Evolutionary conservation across 1,284 basidiomycete species (phyloP).

Genomic region (Neonothopanus nambi): DNA sequence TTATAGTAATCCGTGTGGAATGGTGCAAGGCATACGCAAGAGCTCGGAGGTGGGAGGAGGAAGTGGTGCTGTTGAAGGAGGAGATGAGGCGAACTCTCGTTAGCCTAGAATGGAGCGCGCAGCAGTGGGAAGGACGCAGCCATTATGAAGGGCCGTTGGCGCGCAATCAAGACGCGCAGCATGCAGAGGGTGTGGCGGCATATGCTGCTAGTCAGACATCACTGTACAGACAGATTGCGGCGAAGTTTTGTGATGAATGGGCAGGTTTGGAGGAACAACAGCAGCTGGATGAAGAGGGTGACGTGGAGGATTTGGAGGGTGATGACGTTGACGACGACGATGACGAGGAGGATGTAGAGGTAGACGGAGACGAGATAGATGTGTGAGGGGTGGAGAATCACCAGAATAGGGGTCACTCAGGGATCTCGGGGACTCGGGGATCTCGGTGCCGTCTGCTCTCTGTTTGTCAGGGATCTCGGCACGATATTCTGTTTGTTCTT

Average conservation of each 20-base stretch:
- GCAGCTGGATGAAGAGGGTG: neutral
- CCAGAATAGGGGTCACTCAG: neutral
- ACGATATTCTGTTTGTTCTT: no score
- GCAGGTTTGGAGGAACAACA: neutral
- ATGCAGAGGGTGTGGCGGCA: no score
- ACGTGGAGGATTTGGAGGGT: no score
- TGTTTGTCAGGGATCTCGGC: no score
- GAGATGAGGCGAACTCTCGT: no score
- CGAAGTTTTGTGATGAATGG: neutral
- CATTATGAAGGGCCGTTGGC: neutral
- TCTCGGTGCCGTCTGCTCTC: neutral
- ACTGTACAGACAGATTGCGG: neutral
- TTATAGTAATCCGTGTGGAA: neutral
- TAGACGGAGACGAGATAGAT: no score
- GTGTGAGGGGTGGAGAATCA: neutral
- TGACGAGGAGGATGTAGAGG: no score
- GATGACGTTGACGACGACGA: no score
- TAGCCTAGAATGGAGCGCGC: neutral
- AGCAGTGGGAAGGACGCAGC: slow-evolving; percentile 2
- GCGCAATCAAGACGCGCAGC: neutral
- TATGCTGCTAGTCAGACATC: no score
- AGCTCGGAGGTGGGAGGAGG: slow-evolving; percentile 4
- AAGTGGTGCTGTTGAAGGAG: neutral
- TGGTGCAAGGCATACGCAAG: slow-evolving; percentile 7
- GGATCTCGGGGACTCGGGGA: neutral